These are phyloP conservation scores for Candida montana DNA, from an alignment of 805 yeast species.

Conservation along the genomic window DNA sequence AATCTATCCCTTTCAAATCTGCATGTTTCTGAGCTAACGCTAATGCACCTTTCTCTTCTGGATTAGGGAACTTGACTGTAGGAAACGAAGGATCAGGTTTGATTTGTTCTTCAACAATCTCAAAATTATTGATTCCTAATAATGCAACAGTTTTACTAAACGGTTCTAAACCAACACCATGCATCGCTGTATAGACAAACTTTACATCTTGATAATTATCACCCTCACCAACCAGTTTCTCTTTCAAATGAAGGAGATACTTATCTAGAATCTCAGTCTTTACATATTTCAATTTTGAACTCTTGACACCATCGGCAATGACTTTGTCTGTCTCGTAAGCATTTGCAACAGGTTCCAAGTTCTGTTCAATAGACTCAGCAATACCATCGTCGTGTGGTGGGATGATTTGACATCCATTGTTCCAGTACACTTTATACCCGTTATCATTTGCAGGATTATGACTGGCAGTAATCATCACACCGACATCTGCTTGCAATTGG, in stretches of 20 bases:
- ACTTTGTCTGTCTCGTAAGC: conserved; percentile 44
- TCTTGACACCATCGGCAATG: conserved; percentile 25
- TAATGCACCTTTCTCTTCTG: conserved; percentile 92
- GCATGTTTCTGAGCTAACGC: conserved; percentile 65
- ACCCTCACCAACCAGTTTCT: conserved; percentile 29
- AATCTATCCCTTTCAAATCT: conserved; percentile 34
- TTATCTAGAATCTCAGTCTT: conserved; percentile 36
- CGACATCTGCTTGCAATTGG: conserved; percentile 56
- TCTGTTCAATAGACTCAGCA: conserved; percentile 54
- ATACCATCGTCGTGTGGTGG: conserved; percentile 84
- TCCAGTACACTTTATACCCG: conserved; percentile 92
- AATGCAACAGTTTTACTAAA: conserved; percentile 38
- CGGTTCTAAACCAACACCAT: conserved; percentile 81
- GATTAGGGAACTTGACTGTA: conserved; percentile 88
- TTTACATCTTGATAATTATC: conserved; percentile 28
- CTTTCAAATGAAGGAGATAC: conserved; percentile 35
- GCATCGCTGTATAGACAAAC: conserved; percentile 90
- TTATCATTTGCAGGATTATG: conserved; percentile 83
- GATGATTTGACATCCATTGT: conserved; percentile 91
- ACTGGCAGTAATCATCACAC: conserved; percentile 91
- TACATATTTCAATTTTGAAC: conserved; percentile 31
- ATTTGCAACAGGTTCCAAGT: conserved; percentile 53
- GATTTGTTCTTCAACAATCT: conserved; percentile 57
- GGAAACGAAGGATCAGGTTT: conserved; percentile 81
- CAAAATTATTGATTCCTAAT: conserved; percentile 31